Conservation (phyloP, 1,139 yeast species). For the Yamadazyma taylorii region DNA sequence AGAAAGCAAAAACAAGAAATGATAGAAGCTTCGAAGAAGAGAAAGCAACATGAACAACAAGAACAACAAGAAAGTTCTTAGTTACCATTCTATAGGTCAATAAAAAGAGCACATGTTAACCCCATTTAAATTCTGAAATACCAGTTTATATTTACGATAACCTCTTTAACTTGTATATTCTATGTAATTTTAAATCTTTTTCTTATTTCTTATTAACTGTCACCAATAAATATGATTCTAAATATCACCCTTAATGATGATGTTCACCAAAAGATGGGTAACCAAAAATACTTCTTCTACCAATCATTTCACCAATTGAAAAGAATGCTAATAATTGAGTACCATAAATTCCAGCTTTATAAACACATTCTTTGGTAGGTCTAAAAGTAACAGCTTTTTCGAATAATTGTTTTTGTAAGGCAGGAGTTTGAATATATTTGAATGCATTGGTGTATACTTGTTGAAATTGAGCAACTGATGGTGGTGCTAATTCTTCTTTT, state of each 20-base stretch:
- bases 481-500: constrained; percentile 93
- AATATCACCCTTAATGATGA: constrained; percentile 25
- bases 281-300: constrained; percentile 91
- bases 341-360: constrained; percentile 73
- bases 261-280: constrained; percentile 56
- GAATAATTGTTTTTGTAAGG: constrained; percentile 49
- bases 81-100: too few relatives aligned
- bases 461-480: constrained; percentile 76
- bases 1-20: constrained; percentile 64
- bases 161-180: background rate
- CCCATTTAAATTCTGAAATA: too few relatives aligned
- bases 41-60: constrained; percentile 33
- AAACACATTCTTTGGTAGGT: constrained; percentile 56
- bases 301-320: constrained; percentile 93
- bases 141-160: too few relatives aligned
- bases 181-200: background rate
- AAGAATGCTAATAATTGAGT: constrained; percentile 89
- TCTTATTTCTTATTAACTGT: too few relatives aligned
- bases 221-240: too few relatives aligned
- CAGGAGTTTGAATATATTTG: constrained; percentile 38
- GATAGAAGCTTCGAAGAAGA: constrained; percentile 76
- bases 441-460: constrained; percentile 60
- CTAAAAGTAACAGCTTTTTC: constrained; percentile 44
- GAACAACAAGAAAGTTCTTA: background rate
- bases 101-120: too few relatives aligned